Percentiles rank a stretch among this genome's conserved stretches.
Evolutionary conservation across 352 stramenopile species (phyloP).

Genomic region (Phytopythium helicoides): DNA sequence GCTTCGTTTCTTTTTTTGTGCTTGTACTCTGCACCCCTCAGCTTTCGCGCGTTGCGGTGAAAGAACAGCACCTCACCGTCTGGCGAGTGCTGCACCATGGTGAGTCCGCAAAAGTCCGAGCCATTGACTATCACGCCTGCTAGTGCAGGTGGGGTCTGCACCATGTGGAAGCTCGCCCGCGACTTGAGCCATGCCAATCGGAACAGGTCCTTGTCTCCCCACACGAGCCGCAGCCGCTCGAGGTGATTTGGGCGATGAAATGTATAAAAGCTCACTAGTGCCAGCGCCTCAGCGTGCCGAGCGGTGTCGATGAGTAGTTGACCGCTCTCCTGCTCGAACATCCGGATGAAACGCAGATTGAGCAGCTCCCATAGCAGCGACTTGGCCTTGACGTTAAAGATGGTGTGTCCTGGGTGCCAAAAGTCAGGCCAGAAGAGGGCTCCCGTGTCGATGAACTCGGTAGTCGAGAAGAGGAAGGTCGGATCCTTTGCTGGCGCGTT

Average conservation of each 20-base stretch:
- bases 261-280: conserved; percentile 35
- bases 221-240: conserved; percentile 28
- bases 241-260: conserved; percentile 41
- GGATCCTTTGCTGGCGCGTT: conserved; percentile 57
- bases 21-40: conserved; percentile 8
- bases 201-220: conserved; percentile 69
- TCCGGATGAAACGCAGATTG: conserved; percentile 41
- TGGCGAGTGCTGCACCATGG: conserved; percentile 44
- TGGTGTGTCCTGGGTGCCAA: conserved; percentile 51
- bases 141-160: conserved; percentile 30
- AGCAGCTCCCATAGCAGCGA: conserved; percentile 56
- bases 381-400: conserved; percentile 55
- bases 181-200: conserved; percentile 52
- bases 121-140: conserved; percentile 27
- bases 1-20: neutral
- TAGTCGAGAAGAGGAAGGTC: conserved; percentile 46
- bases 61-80: conserved; percentile 39
- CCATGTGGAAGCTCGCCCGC: conserved; percentile 46
- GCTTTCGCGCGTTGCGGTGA: conserved; percentile 47
- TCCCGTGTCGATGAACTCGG: conserved; percentile 35
- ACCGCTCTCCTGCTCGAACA: conserved; percentile 72
- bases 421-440: conserved; percentile 70
- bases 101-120: conserved; percentile 45
- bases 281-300: conserved; percentile 29
- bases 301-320: conserved; percentile 49